Evolutionary conservation across 2,329 filamentous ascomycete species (phyloP).

Genomic region (Xylaria arbuscula): DNA sequence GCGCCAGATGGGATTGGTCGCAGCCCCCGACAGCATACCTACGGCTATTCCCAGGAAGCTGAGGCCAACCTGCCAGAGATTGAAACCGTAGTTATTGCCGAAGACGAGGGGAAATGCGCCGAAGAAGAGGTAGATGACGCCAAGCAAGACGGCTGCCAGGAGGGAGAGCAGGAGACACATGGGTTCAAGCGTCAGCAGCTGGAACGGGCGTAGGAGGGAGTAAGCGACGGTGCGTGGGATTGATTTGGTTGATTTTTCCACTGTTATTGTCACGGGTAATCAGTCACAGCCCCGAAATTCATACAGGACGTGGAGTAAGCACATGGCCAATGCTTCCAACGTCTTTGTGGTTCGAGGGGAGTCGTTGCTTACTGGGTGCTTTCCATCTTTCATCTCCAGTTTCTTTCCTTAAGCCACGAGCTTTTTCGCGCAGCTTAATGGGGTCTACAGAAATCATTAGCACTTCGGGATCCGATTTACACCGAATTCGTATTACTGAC

Average conservation of each 20-base stretch:
- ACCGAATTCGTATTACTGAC: constrained; percentile 52
- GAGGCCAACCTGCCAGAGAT: constrained; percentile 81
- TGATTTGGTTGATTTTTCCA: constrained; percentile 77
- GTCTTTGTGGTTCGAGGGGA: neutral
- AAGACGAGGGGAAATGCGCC: constrained; percentile 89
- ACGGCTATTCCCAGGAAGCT: constrained; percentile 78
- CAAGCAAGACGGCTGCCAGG: constrained; percentile 85
- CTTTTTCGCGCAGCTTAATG: constrained; percentile 79
- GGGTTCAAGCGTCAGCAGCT: constrained; percentile 82
- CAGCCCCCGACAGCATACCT: constrained; percentile 73
- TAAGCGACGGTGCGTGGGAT: constrained; percentile 69
- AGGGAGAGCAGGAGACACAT: constrained; percentile 88
- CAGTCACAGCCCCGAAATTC: constrained; percentile 1
- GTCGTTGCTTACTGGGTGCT: constrained; percentile 65
- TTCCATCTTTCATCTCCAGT: constrained; percentile 82
- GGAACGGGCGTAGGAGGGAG: constrained; percentile 76
- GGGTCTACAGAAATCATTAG: constrained; percentile 57
- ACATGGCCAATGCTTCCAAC: neutral
- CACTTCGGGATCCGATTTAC: neutral
- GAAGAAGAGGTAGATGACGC: constrained; percentile 91
- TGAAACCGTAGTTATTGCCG: constrained; percentile 77
- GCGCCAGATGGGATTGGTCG: constrained; percentile 74
- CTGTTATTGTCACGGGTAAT: constrained; percentile 4
- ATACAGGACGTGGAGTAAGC: too few species aligned
- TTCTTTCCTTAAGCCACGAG: constrained; percentile 73